Evolutionary conservation across 2,329 filamentous ascomycete genomes (phyloP), one percentile per base, ranked within the genome.

Genomic region (Diplodia scrobiculata): DNA sequence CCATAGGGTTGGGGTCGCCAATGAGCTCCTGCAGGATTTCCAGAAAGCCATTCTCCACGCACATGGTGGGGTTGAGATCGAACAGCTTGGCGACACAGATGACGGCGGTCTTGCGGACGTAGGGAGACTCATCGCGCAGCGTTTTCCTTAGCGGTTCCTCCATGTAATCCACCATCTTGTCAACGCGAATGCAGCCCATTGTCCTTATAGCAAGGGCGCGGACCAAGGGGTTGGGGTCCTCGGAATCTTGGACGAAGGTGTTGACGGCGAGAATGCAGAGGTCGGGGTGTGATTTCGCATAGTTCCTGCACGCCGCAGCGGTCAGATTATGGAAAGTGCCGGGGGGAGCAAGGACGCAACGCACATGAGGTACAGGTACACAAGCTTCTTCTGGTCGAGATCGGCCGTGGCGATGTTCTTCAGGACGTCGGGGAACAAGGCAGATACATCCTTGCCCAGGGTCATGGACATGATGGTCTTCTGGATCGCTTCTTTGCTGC

Each of bases 401-500:
- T 99, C 95, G 53, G 81, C 84, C 0, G 95, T 99, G 67, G 95
- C 95, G 79, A 99, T 99, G 76, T 99, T 99, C 85, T 99, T 99
- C 70, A 99, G 83, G 38, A 99, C 95, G 76, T 99, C 95, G 1
- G 95, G 95, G 77, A 99, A 99, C 70, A 99, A 83, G 66, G 93
- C 91, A 64, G 95, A 99, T 68, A 99, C 95, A 81, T 99, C 95
- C 80, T 99, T 99, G 78, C 95, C 95, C 72, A 99, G 79, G 1
- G 95, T 99, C 95, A 99, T 99, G 77, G 95, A 93, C 93, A 98
- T 98, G 82, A 99, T 99, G 70, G 95, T 99, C 85, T 97, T 98
- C 78, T 99, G 95, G 73, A 99, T 99, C 27, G 95, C 91, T 83
- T 99, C 95, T 80, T 99, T 99, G 75, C 92, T 87, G 68, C 53